phyloP scores from a whole-genome alignment of 805 yeast genomes.

The Barnettozyma vustinii region DNA sequence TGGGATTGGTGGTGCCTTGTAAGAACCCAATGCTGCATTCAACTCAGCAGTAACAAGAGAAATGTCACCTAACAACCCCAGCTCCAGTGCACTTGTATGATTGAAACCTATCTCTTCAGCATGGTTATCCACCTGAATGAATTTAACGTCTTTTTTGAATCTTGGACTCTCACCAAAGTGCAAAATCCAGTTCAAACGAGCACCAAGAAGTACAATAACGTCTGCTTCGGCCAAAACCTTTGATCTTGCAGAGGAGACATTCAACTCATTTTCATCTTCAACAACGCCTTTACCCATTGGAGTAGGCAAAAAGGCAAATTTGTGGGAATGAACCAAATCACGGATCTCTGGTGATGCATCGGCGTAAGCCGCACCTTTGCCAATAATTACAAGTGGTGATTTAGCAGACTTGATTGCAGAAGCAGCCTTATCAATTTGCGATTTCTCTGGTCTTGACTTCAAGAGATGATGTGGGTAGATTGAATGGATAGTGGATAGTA shows the following conservation, averaged over 20 bases:
- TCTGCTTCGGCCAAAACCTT: conserved; percentile 53
- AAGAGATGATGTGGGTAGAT: conserved; percentile 22
- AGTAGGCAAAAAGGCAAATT: conserved; percentile 59
- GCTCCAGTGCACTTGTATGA: conserved; percentile 27
- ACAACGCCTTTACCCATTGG: conserved; percentile 79
- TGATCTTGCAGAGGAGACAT: conserved; percentile 61
- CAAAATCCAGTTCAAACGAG: conserved; percentile 68
- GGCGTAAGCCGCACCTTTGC: conserved; percentile 58
- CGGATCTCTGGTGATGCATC: conserved; percentile 36
- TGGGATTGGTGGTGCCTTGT: conserved; percentile 31
- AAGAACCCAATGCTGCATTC: conserved; percentile 19
- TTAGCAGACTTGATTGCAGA: conserved; percentile 29
- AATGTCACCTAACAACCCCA: conserved; percentile 55
- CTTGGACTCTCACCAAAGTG: conserved; percentile 61
- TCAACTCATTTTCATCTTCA: conserved; percentile 40
- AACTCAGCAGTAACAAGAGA: conserved; percentile 36
- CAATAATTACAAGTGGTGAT: conserved; percentile 52
- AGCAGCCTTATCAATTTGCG: conserved; percentile 32
- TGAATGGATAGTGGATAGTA: conserved; percentile 8
- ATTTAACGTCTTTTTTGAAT: conserved; percentile 38
- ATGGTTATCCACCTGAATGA: conserved; percentile 53
- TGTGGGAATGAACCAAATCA: conserved; percentile 35
- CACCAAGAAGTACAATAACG: conserved; percentile 56
- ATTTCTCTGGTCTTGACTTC: conserved; percentile 31
- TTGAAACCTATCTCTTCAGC: conserved; percentile 50